phyloP scores from a whole-genome alignment of 441 rosid species.

The Codiaeum variegatum region DNA sequence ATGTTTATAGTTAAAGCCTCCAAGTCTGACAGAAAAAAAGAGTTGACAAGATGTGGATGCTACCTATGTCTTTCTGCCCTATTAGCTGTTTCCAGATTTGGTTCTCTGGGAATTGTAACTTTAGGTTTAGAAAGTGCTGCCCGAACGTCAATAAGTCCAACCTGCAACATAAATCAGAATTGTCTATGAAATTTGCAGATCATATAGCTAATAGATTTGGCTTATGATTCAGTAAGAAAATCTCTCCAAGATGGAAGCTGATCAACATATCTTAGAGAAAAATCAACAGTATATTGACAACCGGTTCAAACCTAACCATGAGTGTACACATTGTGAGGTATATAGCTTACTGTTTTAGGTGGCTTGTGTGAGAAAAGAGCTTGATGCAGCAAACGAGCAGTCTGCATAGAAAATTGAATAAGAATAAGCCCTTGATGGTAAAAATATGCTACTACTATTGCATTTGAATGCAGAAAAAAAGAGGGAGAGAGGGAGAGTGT shows the following conservation, averaged over 20 bases:
- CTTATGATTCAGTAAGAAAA: background rate
- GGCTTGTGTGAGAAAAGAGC: slow-evolving; percentile 53
- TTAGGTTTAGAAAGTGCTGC: slow-evolving; percentile 35
- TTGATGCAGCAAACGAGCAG: slow-evolving; percentile 54
- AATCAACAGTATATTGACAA: background rate
- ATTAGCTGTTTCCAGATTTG: slow-evolving; percentile 63
- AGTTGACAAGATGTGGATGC: background rate
- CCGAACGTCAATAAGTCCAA: slow-evolving; percentile 29
- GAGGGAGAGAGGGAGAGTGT: background rate
- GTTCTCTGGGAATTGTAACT: slow-evolving; percentile 71
- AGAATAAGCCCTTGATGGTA: background rate
- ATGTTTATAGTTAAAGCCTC: background rate
- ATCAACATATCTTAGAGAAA: background rate
- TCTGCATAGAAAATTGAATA: slow-evolving; percentile 36
- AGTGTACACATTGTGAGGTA: background rate
- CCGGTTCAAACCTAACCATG: background rate
- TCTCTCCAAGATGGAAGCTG: background rate
- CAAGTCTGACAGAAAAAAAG: background rate
- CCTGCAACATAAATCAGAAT: slow-evolving; percentile 37
- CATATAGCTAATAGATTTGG: background rate
- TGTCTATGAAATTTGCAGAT: slow-evolving; percentile 2
- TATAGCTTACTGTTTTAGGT: slow-evolving; percentile 40
- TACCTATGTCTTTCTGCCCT: slow-evolving; percentile 66
- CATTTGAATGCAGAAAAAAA: background rate
- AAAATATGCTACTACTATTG: slow-evolving; percentile 6